Evolutionary conservation across 2,329 filamentous ascomycete species (phyloP), one percentile per base, ranked within the genome.

Genomic region (Emydomyces testavorans): DNA sequence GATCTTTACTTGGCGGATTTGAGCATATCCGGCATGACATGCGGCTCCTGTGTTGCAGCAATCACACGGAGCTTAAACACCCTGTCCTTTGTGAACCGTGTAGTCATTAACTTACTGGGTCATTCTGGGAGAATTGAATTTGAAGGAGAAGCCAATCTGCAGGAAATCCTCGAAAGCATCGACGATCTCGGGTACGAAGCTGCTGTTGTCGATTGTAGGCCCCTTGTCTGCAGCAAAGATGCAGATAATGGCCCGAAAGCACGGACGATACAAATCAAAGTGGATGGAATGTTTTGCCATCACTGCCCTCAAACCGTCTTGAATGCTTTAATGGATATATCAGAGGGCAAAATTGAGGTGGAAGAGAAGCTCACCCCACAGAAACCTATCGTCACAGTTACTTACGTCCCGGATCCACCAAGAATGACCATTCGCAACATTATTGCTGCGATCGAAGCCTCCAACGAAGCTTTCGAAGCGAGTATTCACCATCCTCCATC

Each of bases 401-500:
- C 69, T 2, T 95, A 95, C 58, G 69, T 69, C 0, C 86, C 89
- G 0, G 62, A 75, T 1, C 71, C 79, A 2, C 84, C 86, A 0
- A 60, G 56, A 0, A 78, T 94, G 57, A 94, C 85, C 0, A 76
- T 94, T 54, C 78, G 90, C 41, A 75, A 78, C 6, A 85, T 95
- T 35, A 69, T 93, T 10, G 67, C 71, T 10, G 73, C 77, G 1
- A 83, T 95, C 43, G 72, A 78, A 47, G 73, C 73, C 4, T 72
- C 77, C 4, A 83, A 94, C 57, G 67, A 74, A 1, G 75, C 72
- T 0, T 83, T 94, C 52, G 69, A 68, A 21, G 77, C 82, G 1
- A 79, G 76, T 1, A 76, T 95, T 10, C 82, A 87, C 60, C 85
- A 90, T 53, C 82, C 85, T 0, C 85, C 84, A 0, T 88, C 82